Conservation (phyloP, 352 stramenopile genomes). For the Phytophthora ohioensis region DNA sequence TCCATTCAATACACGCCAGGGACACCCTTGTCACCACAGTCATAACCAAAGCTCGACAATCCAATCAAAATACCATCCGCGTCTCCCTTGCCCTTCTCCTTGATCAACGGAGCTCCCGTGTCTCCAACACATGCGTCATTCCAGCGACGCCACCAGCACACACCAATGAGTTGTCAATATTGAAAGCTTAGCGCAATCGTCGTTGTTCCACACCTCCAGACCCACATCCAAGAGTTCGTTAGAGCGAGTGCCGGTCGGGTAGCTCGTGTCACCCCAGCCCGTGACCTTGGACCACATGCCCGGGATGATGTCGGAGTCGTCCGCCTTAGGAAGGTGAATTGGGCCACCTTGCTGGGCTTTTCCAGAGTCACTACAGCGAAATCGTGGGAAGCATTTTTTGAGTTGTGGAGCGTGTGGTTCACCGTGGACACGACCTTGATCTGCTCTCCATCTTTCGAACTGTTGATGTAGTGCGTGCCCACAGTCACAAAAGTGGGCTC, state of each 20-base stretch:
- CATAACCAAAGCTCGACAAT: constrained; percentile 55
- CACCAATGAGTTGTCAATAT: constrained; percentile 44
- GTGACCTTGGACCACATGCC: constrained; percentile 44
- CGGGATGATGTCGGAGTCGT: constrained; percentile 33
- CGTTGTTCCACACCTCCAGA: constrained; percentile 46
- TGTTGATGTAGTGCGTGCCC: constrained; percentile 29
- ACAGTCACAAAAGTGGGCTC: constrained; percentile 13
- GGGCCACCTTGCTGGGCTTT: constrained; percentile 38
- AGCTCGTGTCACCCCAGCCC: constrained; percentile 39
- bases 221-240: constrained; percentile 42
- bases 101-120: constrained; percentile 51
- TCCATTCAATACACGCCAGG: constrained; percentile 48
- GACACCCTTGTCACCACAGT: constrained; percentile 42
- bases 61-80: constrained; percentile 43
- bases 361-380: constrained; percentile 55
- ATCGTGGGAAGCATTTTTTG: constrained; percentile 9
- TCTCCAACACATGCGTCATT: constrained; percentile 46
- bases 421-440: constrained; percentile 16
- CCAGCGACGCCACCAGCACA: constrained; percentile 47
- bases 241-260: constrained; percentile 19
- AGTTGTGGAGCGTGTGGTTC: constrained; percentile 21
- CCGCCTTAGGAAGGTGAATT: constrained; percentile 36
- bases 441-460: constrained; percentile 26
- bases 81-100: constrained; percentile 19
- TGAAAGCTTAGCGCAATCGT: constrained; percentile 38